Conservation (phyloP, 2,329 filamentous ascomycete species). For the Boeremia exigua region DNA sequence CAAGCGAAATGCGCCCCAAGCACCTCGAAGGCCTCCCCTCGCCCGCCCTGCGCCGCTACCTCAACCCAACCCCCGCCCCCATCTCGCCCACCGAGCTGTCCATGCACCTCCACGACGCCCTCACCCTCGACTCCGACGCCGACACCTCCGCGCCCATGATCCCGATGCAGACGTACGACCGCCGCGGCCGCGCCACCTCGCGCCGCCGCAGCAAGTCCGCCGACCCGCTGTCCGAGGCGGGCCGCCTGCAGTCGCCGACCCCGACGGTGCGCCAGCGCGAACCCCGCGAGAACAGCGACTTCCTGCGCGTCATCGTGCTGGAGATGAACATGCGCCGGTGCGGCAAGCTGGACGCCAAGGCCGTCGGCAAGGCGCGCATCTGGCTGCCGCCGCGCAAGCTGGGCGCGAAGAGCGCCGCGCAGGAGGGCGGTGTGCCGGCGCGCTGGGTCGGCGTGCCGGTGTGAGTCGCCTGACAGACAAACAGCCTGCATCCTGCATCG, state of each 20-base stretch:
- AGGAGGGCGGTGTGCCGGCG: conserved; percentile 39
- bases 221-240: conserved; percentile 53
- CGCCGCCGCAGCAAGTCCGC: conserved; percentile 31
- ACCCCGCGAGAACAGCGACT: conserved; percentile 68
- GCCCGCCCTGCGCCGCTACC: conserved; percentile 64
- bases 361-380: conserved; percentile 62
- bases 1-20: conserved; percentile 66
- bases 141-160: conserved; percentile 60
- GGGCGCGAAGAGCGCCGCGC: conserved; percentile 33
- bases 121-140: conserved; percentile 42
- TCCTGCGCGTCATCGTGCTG: conserved; percentile 67
- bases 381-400: conserved; percentile 65
- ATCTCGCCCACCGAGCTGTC: conserved; percentile 47
- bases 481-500: no score
- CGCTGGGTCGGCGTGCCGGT: conserved; percentile 44
- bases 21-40: conserved; percentile 61
- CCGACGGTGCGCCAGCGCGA: conserved; percentile 64
- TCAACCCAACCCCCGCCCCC: conserved; percentile 60
- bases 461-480: conserved; percentile 21
- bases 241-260: conserved; percentile 48
- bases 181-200: conserved; percentile 38
- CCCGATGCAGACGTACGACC: conserved; percentile 67
- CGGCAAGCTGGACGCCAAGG: conserved; percentile 65
- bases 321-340: conserved; percentile 72
- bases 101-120: conserved; percentile 48